Evolutionary conservation across 495 filamentous ascomycete species (phyloP).

Genomic region (Astrothelium subdiscretum): DNA sequence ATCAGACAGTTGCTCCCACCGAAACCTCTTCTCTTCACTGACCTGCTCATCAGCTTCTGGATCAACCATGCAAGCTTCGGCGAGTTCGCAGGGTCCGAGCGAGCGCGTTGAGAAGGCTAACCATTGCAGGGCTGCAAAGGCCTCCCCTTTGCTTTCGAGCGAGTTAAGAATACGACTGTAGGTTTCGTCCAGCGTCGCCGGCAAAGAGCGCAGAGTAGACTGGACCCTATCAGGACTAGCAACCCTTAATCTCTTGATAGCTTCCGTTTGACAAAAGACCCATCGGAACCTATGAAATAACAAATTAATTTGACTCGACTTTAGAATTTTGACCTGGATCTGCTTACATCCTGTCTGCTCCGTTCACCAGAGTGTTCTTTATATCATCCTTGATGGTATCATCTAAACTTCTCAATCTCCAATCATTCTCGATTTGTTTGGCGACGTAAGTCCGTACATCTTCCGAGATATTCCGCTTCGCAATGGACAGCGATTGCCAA

Average conservation of each 20-base stretch:
- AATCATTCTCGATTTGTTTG: constrained; percentile 9
- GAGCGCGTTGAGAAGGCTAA: constrained; percentile 15
- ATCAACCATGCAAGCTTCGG: constrained; percentile 10
- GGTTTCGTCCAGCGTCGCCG: constrained; percentile 18
- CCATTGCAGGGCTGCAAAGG: constrained; percentile 15
- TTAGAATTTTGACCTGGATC: not conserved
- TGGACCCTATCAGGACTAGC: constrained; percentile 5
- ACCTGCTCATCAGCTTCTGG: not conserved
- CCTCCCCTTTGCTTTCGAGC: constrained; percentile 11
- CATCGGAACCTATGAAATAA: constrained; percentile 16
- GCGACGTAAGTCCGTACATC: constrained; percentile 18
- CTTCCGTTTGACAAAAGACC: constrained; percentile 18
- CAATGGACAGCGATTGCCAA: constrained; percentile 5
- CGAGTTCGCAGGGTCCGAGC: constrained; percentile 13
- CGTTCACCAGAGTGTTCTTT: constrained; percentile 10
- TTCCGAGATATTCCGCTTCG: not conserved
- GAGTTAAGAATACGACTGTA: constrained; percentile 18
- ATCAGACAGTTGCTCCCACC: not conserved
- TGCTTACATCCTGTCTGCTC: constrained; percentile 20
- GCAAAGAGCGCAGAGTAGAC: constrained; percentile 12
- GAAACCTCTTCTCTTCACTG: not conserved
- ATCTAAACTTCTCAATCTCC: constrained; percentile 4
- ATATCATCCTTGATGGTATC: constrained; percentile 4
- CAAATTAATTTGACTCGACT: not conserved
- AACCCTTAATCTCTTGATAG: constrained; percentile 10